Evolutionary conservation across 257 asterid species (phyloP).

Genomic region (Scutellaria galericulata): DNA sequence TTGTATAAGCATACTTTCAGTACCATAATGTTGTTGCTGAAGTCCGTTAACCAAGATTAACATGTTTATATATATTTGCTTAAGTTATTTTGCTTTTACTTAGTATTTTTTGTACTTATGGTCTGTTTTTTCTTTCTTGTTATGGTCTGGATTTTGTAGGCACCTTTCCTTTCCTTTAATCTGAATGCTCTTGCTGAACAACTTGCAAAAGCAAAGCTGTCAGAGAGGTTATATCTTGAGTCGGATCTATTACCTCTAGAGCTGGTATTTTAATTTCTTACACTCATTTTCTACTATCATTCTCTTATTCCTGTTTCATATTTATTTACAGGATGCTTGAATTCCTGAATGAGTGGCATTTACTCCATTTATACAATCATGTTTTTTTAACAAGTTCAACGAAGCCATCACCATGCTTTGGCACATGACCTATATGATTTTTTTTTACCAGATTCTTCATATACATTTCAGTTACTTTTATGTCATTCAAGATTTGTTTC

Average conservation of each 20-base stretch:
- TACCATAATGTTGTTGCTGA: background rate
- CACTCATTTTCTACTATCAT: background rate
- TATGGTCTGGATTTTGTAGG: constrained; percentile 54
- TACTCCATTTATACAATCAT: background rate
- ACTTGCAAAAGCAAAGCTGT: constrained; percentile 71
- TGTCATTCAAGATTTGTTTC: background rate
- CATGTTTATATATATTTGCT: background rate
- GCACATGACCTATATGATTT: background rate
- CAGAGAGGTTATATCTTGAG: constrained; percentile 74
- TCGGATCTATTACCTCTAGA: constrained; percentile 66
- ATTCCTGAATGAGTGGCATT: constrained; percentile 10
- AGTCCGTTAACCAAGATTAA: background rate
- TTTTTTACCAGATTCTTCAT: background rate
- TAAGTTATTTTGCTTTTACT: background rate
- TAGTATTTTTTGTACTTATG: background rate
- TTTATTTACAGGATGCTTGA: background rate
- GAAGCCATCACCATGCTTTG: background rate
- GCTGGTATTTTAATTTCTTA: constrained; percentile 51
- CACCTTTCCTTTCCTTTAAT: constrained; percentile 81
- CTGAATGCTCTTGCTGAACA: constrained; percentile 69
- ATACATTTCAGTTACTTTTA: background rate
- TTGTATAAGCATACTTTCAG: too few species aligned
- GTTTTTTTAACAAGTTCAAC: background rate
- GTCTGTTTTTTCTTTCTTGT: background rate
- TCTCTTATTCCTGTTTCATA: constrained; percentile 16